Conservation (phyloP, 2,329 filamentous ascomycete species). For the Penicillium digitatum region DNA sequence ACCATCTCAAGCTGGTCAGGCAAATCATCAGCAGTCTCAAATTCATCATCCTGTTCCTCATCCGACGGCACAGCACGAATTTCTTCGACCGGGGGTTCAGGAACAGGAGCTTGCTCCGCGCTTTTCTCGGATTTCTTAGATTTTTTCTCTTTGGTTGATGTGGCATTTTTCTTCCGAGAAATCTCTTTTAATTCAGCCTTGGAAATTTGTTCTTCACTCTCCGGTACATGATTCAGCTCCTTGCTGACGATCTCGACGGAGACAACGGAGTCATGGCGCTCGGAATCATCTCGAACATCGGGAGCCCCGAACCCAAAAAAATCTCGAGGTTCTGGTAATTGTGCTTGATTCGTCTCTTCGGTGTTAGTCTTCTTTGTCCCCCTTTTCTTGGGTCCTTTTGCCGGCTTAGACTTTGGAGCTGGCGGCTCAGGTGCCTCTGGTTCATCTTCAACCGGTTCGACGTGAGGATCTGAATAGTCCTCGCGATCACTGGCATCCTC, state of each 20-base stretch:
- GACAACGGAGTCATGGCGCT: slow-evolving; percentile 29
- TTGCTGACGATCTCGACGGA: slow-evolving; percentile 30
- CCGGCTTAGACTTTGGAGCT: slow-evolving; percentile 18
- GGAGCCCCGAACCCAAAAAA: not conserved
- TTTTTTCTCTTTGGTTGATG: slow-evolving; percentile 17
- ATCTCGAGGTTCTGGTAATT: slow-evolving; percentile 5
- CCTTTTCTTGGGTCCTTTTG: slow-evolving; percentile 22
- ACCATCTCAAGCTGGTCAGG: slow-evolving; percentile 23
- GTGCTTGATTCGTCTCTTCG: slow-evolving; percentile 12
- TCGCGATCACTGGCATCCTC: slow-evolving; percentile 12
- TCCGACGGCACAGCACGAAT: slow-evolving; percentile 3
- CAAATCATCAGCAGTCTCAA: slow-evolving; percentile 18
- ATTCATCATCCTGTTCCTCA: slow-evolving; percentile 14
- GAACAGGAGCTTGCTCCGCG: slow-evolving; percentile 14
- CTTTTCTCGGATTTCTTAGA: slow-evolving; percentile 32
- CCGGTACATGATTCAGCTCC: slow-evolving; percentile 26
- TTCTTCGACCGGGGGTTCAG: slow-evolving; percentile 9
- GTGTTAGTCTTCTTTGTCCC: slow-evolving; percentile 21
- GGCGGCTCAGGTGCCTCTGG: slow-evolving; percentile 15
- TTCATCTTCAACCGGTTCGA: slow-evolving; percentile 4
- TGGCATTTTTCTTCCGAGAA: slow-evolving; percentile 27
- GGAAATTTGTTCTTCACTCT: slow-evolving; percentile 26
- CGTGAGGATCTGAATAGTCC: slow-evolving; percentile 1
- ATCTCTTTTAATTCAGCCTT: slow-evolving; percentile 26
- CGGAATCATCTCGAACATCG: slow-evolving; percentile 9